A percentile compares a stretch with the other conserved stretches of the same genome.
These are phyloP conservation scores for Sclerotinia subarctica DNA, from an alignment of 2,329 filamentous ascomycete genomes.

Conservation along the genomic window DNA sequence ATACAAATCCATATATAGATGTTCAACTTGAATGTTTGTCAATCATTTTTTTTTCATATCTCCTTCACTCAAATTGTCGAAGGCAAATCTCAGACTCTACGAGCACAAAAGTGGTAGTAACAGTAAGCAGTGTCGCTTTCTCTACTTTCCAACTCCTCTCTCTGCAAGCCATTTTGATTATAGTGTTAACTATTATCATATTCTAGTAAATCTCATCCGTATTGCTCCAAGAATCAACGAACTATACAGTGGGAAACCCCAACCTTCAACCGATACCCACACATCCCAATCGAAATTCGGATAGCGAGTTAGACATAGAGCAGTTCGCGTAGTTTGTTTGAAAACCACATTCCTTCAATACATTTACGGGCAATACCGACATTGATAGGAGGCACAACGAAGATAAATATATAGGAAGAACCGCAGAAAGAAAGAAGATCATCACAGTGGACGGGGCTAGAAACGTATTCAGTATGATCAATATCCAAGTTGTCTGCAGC, in stretches of 20 bases:
- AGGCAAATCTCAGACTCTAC: not conserved
- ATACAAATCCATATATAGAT: no score
- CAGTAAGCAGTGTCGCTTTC: not conserved
- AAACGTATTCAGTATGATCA: not conserved
- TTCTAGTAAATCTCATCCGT: no score
- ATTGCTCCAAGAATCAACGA: not conserved
- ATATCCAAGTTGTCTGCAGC: not conserved
- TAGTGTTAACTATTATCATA: not conserved
- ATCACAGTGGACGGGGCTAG: no score
- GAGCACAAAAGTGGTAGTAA: not conserved
- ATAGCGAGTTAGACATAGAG: not conserved
- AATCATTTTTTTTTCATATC: no score
- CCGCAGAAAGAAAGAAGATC: no score
- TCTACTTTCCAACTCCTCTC: not conserved
- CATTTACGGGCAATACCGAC: no score
- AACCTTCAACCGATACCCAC: not conserved
- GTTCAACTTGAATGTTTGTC: not conserved
- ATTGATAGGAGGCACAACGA: no score
- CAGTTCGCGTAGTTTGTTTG: no score
- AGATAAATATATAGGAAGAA: no score
- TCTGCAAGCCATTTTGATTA: not conserved
- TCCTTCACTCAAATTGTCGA: not conserved
- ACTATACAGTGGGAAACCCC: no score
- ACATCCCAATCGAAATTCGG: not conserved
- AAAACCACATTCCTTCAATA: not conserved